Percentiles rank a stretch among this genome's conserved stretches.
phyloP scores from a whole-genome alignment of 2,329 filamentous ascomycete species.

The Verticillium tricorpus region DNA sequence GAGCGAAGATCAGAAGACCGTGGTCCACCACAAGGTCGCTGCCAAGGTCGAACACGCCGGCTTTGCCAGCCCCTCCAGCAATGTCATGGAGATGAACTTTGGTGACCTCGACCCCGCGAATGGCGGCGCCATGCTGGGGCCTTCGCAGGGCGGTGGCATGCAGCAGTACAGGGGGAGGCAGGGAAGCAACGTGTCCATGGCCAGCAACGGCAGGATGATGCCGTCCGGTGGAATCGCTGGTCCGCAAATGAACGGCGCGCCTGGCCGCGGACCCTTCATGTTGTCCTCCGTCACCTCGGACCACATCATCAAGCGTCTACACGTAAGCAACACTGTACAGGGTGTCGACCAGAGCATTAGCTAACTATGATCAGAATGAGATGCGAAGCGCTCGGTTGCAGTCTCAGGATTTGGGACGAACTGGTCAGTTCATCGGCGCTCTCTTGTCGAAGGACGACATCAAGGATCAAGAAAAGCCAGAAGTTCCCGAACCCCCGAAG shows the following conservation, averaged over 20 bases:
- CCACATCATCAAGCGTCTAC: slow-evolving; percentile 83
- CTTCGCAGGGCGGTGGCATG: slow-evolving; percentile 47
- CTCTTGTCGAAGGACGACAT: slow-evolving; percentile 69
- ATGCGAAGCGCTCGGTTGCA: slow-evolving; percentile 88
- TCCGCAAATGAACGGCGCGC: slow-evolving; percentile 52
- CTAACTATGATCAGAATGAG: slow-evolving; percentile 58
- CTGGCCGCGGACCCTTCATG: slow-evolving; percentile 79
- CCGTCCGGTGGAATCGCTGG: slow-evolving; percentile 44
- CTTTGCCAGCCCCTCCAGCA: slow-evolving; percentile 68
- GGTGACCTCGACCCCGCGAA: slow-evolving; percentile 84
- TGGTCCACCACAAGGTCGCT: slow-evolving; percentile 97
- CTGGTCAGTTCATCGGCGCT: slow-evolving; percentile 74
- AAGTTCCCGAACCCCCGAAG: slow-evolving; percentile 43
- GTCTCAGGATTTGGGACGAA: slow-evolving; percentile 76
- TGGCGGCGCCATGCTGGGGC: slow-evolving; percentile 65
- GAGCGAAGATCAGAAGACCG: slow-evolving; percentile 96
- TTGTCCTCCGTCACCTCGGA: slow-evolving; percentile 87
- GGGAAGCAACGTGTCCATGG: slow-evolving; percentile 61
- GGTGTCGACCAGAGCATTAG: background rate
- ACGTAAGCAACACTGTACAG: slow-evolving; percentile 49
- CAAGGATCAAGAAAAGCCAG: slow-evolving; percentile 52
- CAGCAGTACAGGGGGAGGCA: slow-evolving; percentile 67
- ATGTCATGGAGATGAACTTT: slow-evolving; percentile 83
- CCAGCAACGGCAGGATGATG: slow-evolving; percentile 57
- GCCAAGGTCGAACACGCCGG: slow-evolving; percentile 96